Evolutionary conservation across 306 rosid genomes (phyloP).

Genomic region (Lagenaria siceraria): DNA sequence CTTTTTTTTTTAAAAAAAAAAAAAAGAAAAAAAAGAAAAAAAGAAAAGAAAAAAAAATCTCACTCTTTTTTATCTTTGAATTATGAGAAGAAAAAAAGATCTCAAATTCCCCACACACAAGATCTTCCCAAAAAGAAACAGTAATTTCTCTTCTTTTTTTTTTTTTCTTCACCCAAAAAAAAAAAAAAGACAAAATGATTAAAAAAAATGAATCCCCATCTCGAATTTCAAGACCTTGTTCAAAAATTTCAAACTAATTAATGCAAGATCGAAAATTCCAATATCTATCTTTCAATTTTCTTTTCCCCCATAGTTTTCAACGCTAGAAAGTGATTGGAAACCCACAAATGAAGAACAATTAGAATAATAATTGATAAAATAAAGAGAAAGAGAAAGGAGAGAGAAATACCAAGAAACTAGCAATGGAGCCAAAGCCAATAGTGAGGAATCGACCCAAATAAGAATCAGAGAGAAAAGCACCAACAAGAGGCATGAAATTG

Average conservation of each 20-base stretch:
- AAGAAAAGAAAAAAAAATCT: too few relatives aligned
- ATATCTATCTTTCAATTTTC: too few relatives aligned
- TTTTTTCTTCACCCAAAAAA: too few relatives aligned
- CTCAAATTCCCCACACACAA: too few relatives aligned
- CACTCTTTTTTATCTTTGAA: too few relatives aligned
- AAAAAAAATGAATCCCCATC: neutral
- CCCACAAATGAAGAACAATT: neutral
- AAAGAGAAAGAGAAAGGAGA: neutral
- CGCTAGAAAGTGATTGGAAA: neutral
- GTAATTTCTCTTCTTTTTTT: too few relatives aligned
- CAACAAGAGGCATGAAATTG: constrained; percentile 40
- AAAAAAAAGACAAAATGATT: neutral
- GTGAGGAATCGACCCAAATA: constrained; percentile 53
- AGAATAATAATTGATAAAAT: neutral
- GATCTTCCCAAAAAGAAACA: neutral
- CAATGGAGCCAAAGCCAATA: constrained; percentile 41
- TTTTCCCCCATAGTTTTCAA: neutral
- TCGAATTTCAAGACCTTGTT: neutral
- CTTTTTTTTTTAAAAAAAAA: too few relatives aligned
- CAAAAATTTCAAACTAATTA: too few relatives aligned
- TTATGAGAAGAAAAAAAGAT: too few relatives aligned
- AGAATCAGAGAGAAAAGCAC: constrained; percentile 63
- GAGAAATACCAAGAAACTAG: constrained; percentile 30
- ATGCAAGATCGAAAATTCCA: neutral
- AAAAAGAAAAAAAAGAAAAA: too few relatives aligned